Evolutionary conservation across 176 grass and related monocot genomes (phyloP), one percentile per base, ranked within the genome.

Genomic region (Musa acuminata): DNA sequence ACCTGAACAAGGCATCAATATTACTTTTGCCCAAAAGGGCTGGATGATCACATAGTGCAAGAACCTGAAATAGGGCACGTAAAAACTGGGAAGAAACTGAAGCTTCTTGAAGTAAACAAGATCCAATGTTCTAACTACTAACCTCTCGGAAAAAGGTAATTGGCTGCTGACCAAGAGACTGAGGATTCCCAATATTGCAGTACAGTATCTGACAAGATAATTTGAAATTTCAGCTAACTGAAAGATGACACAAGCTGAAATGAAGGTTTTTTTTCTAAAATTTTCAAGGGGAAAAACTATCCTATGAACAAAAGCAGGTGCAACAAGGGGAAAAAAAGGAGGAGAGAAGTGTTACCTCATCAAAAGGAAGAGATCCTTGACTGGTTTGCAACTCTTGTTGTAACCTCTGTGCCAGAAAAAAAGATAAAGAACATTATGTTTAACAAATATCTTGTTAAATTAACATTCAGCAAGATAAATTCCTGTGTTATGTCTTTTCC

Each of bases 101-200:
- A 26, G 35, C 35, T 48, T 77, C 55, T 55, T 16, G 5, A 75
- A 13, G 48, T 55, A 74, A 11, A 27, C 57, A 21, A 70, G 69
- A 13, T 76, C 69, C 13, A 78, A 58, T 75, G 27, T 11, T 53
- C 2, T 69, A 26, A 75, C 55, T 19, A 84, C 59, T 55, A 13
- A 86, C 92, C 88, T 96, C 86, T 10, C 77, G 82, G 68, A 91
- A 91, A 22, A 91, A 91, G 29, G 72, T 96, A 51, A 77, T 87
- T 55, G 88, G 88, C 60, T 74, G 79, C 53, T 91, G 88, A 16
- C 92, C 86, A 62, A 85, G 77, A 52, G 81, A 88, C 7, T 96
- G 92, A 53, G 88, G 92, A 79, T 96, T 91, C 50, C 84, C 85
- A 67, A 89, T 80, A 69, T 84, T 91, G 77, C 88, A 91, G 78